Evolutionary conservation across 139 green algal genomes (phyloP), one percentile per base, ranked within the genome.

Genomic region (Coelastrella sp.): DNA sequence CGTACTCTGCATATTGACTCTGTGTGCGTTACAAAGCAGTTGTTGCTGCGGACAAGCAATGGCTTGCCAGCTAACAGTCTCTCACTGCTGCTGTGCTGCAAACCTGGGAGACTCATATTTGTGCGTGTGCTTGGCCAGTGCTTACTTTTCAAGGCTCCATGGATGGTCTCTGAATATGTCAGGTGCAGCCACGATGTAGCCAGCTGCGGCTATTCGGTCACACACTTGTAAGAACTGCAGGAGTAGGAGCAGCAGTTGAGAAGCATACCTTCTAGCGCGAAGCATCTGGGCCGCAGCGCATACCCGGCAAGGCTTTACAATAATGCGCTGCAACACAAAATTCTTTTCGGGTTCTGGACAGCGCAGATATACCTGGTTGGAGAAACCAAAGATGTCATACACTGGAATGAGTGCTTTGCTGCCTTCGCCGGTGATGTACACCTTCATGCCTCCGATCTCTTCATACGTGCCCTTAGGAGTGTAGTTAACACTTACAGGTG

Each of bases 381-480:
- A 89, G 71, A 89, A 81, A 5, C 84, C 84, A 22, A 89, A 89
- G 71, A 89, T 89, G 71, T 89, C 84, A 80, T 83, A 89, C 5
- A 89, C 79, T 16, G 71, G 66, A 8, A 89, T 89, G 54, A 89
- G 71, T 20, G 16, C 84, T 54, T 82, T 82, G 71, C 76, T 82
- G 54, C 4, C 57, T 6, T 65, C 23, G 14, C 84, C 84, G 3
- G 84, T 89, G 71, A 82, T 73, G 71, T 89, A 89, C 17, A 57
- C 68, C 60, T 56, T 73, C 17, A 82, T 59, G 13, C 22, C 84
- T 4, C 71, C 84, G 23, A 89, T 14, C 71, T 82, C n/a, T 20
- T 89, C 57, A 22, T 82, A 73, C 32, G n/a, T 83, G 73, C 84
- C 84, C 58, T 59, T 57, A 56, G 84, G 84, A 5, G 57, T 83